Conservation (phyloP, 306 rosid genomes). For the Neltuma alba region DNA sequence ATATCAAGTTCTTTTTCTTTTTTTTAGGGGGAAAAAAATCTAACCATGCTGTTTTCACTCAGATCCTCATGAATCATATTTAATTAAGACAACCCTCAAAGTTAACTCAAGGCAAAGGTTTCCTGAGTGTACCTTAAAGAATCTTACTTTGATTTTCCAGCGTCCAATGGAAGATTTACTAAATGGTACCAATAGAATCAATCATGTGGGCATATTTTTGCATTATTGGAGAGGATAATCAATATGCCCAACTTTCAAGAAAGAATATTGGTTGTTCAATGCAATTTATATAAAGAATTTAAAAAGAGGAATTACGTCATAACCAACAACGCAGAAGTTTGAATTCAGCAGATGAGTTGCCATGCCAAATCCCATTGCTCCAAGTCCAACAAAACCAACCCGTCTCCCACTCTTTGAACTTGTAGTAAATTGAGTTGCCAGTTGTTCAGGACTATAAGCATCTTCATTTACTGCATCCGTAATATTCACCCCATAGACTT, state of each 20-base stretch:
- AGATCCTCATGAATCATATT: constrained; percentile 21
- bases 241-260: constrained; percentile 5
- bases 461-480: constrained; percentile 76
- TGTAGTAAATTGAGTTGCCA: constrained; percentile 62
- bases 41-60: constrained; percentile 24
- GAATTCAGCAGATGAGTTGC: constrained; percentile 84
- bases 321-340: constrained; percentile 75
- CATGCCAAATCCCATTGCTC: constrained; percentile 99
- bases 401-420: constrained; percentile 52
- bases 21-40: too few species aligned
- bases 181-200: background rate
- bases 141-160: constrained; percentile 22
- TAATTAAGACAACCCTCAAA: constrained; percentile 18
- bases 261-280: constrained; percentile 19
- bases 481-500: constrained; percentile 68
- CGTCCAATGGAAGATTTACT: constrained; percentile 13
- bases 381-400: constrained; percentile 95
- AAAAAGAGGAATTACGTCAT: constrained; percentile 69
- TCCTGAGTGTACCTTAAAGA: constrained; percentile 15
- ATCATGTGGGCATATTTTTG: constrained; percentile 2
- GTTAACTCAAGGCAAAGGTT: constrained; percentile 7
- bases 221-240: constrained; percentile 20
- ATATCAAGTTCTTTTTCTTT: background rate
- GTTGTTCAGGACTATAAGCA: constrained; percentile 62
- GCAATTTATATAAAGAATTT: constrained; percentile 31